phyloP scores from a whole-genome alignment of 768 basidiomycete genomes.

The Tremella yokohamensis region DNA sequence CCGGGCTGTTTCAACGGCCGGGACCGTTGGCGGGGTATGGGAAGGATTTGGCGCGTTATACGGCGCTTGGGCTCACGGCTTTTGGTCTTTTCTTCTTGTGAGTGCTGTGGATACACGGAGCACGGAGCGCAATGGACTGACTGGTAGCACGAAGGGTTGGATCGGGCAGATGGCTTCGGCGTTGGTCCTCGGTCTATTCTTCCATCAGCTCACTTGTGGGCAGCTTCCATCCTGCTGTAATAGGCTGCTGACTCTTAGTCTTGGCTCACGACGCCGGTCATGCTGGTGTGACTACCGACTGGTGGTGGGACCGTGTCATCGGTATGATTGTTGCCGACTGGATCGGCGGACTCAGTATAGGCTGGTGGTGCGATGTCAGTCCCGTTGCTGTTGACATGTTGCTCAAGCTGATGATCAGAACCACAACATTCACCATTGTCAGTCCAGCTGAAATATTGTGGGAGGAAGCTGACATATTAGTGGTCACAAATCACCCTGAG shows the following conservation, averaged over 20 bases:
- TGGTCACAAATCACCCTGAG: slow-evolving; percentile 94
- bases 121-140: not conserved
- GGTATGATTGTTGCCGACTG: slow-evolving; percentile 74
- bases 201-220: slow-evolving; percentile 84
- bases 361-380: slow-evolving; percentile 97
- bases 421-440: slow-evolving; percentile 93
- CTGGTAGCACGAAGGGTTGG: slow-evolving; percentile 31
- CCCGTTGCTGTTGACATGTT: slow-evolving; percentile 2
- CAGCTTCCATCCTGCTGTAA: not conserved
- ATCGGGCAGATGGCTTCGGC: slow-evolving; percentile 58
- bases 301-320: slow-evolving; percentile 72
- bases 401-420: slow-evolving; percentile 47
- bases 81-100: slow-evolving; percentile 37
- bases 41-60: slow-evolving; percentile 77
- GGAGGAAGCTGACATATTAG: slow-evolving; percentile 53
- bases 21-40: slow-evolving; percentile 83
- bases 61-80: slow-evolving; percentile 56
- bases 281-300: slow-evolving; percentile 84
- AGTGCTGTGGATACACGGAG: slow-evolving; percentile 2
- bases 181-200: slow-evolving; percentile 76
- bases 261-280: slow-evolving; percentile 92
- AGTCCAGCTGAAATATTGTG: slow-evolving; percentile 49
- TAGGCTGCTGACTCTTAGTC: slow-evolving; percentile 51
- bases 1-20: slow-evolving; percentile 69
- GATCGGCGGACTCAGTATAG: slow-evolving; percentile 86